Base-by-base conservation (phyloP, 306 rosid genomes). In the Pueraria montana region DNA sequence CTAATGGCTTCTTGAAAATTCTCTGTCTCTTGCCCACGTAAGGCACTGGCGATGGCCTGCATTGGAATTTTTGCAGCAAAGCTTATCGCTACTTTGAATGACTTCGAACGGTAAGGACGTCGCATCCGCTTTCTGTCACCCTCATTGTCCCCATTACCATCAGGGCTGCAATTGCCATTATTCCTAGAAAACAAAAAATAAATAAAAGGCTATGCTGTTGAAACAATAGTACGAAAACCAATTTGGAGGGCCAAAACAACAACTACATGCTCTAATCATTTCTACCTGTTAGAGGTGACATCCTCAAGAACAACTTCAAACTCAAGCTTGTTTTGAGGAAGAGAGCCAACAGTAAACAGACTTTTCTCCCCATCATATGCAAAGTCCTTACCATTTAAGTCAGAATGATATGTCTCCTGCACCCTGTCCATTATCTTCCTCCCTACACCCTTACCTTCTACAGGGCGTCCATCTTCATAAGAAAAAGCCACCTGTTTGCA, bases 351-450 rank as follows among this genome's bases (percentile, higher is more conserved):
- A 24, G 99, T 96, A 62, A 96, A 96, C 81, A 96, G 72, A 71
- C 94, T 96, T 83, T 96, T 93, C 79, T 93, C 99, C 1, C 99
- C 99, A 23, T 96, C 99, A 71, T 96, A 96, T 12, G 99, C 99
- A 77, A 96, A 93, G 66, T 93, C 88, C 83, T 93, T 96, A 48
- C 90, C 96, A 38, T 86, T 90, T 55, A 96, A 62, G 52, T 96
- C 98, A 40, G 89, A 69, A 17, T 65, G 79, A 58, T 96, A 96
- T 0, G 99, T 96, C 73, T 92, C 96, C 72, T 90, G 91, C 61
- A 96, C 94, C 79, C 88, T 86, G 45, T 96, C 98, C 43, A 96
- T 85, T 34, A 96, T 88, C 72, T 86, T 92, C 85, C 99, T 90
- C n/a, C 99, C 99, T 3, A 87, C 80, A 26, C 99, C 99, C 83